These are phyloP conservation scores for Geum urbanum DNA, from an alignment of 306 rosid genomes.

Conservation along the genomic window DNA sequence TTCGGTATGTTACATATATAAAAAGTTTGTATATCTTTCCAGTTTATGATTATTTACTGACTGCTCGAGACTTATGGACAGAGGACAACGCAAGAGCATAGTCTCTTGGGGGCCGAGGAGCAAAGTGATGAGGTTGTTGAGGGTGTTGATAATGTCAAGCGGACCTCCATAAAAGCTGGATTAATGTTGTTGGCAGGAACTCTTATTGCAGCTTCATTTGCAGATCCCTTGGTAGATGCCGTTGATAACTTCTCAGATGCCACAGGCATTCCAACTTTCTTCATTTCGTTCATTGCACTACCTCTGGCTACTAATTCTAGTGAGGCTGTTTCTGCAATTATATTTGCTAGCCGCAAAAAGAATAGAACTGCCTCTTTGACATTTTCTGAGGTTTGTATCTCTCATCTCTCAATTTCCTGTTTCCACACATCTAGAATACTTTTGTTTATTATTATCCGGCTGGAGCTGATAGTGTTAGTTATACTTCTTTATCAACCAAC, in stretches of 20 bases:
- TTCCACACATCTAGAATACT: background rate
- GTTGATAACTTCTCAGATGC: slow-evolving; percentile 90
- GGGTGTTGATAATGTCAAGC: slow-evolving; percentile 35
- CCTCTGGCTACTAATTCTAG: slow-evolving; percentile 90
- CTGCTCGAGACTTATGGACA: slow-evolving; percentile 29
- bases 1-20: slow-evolving; percentile 35
- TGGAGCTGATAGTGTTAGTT: background rate
- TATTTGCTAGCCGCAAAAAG: slow-evolving; percentile 82
- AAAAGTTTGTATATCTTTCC: background rate
- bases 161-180: slow-evolving; percentile 54
- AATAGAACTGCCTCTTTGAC: slow-evolving; percentile 72
- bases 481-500: background rate
- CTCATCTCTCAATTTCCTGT: background rate
- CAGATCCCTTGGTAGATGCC: slow-evolving; percentile 93
- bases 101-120: slow-evolving; percentile 48
- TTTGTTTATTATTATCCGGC: background rate
- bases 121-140: slow-evolving; percentile 45
- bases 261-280: slow-evolving; percentile 87
- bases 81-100: slow-evolving; percentile 67
- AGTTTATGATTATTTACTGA: background rate
- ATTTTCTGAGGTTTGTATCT: slow-evolving; percentile 84
- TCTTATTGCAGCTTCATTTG: slow-evolving; percentile 72
- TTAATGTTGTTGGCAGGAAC: slow-evolving; percentile 61
- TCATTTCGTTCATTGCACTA: slow-evolving; percentile 81
- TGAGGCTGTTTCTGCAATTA: slow-evolving; percentile 82